Evolutionary conservation across 2,329 filamentous ascomycete genomes (phyloP).

Genomic region (Alternaria sp.): DNA sequence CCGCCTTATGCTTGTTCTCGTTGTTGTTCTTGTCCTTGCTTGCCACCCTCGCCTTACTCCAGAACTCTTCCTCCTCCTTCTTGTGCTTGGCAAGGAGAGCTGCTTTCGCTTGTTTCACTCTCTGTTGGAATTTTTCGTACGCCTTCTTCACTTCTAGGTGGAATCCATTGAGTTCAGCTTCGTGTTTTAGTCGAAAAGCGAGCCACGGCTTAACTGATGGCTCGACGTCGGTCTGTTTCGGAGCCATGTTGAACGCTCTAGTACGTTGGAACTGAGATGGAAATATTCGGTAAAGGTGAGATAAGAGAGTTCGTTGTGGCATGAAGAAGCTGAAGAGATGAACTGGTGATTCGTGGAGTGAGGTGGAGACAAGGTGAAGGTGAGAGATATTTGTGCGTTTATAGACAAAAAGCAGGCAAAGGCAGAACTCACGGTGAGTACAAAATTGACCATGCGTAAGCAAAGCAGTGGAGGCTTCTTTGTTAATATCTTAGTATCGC

Average conservation of each 20-base stretch:
- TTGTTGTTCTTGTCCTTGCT: neutral
- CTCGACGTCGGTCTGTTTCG: neutral
- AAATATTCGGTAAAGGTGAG: neutral
- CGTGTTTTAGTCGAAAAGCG: conserved; percentile 9
- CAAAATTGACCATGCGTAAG: neutral
- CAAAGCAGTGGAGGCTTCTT: neutral
- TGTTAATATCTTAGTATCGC: neutral
- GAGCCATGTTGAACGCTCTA: conserved; percentile 1
- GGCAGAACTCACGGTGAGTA: neutral
- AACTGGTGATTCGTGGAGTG: neutral
- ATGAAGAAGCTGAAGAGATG: neutral
- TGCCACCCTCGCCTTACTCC: conserved; percentile 6
- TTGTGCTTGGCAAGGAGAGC: conserved; percentile 14
- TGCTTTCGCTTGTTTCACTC: neutral
- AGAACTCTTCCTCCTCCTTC: conserved; percentile 20
- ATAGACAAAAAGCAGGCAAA: neutral
- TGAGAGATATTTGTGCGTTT: neutral
- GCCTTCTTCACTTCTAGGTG: neutral
- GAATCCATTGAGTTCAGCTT: neutral
- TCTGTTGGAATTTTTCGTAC: neutral
- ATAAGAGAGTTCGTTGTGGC: neutral
- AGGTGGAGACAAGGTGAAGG: conserved; percentile 9
- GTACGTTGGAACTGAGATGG: neutral
- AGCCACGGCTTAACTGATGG: conserved; percentile 12
- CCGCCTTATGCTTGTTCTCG: neutral